phyloP scores from a whole-genome alignment of 768 basidiomycete genomes.

The Dioszegia hungarica region DNA sequence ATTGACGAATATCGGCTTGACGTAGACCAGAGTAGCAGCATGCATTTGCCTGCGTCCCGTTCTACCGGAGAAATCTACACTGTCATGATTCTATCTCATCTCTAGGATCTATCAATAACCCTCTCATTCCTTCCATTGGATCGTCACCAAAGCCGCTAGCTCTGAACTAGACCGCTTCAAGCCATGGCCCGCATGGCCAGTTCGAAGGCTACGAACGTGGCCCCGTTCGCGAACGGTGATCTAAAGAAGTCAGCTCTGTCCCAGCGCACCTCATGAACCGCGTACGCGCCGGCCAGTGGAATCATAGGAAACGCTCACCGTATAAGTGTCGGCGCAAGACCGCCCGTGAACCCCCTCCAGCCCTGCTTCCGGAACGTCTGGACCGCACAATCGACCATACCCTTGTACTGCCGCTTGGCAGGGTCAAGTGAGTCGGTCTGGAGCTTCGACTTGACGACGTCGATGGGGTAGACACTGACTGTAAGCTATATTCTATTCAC shows the following conservation, averaged over 20 bases:
- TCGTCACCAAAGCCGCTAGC: too few species aligned
- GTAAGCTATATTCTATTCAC: neutral
- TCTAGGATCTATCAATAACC: too few species aligned
- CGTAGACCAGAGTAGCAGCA: too few species aligned
- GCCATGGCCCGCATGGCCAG: conserved; percentile 65
- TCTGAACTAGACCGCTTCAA: neutral
- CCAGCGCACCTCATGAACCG: too few species aligned
- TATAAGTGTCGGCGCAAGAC: conserved; percentile 86
- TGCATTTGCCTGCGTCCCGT: too few species aligned
- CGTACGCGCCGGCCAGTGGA: too few species aligned
- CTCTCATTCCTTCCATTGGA: too few species aligned
- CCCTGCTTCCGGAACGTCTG: conserved; percentile 82
- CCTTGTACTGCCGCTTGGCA: conserved; percentile 70
- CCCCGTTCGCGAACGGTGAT: conserved; percentile 93
- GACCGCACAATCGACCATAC: conserved; percentile 73
- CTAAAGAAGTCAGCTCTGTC: conserved; percentile 49
- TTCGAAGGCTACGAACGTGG: conserved; percentile 94
- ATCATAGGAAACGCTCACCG: conserved; percentile 52
- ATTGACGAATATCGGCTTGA: too few species aligned
- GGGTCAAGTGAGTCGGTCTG: conserved; percentile 75
- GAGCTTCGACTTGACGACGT: conserved; percentile 93
- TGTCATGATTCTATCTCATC: too few species aligned
- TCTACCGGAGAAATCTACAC: too few species aligned
- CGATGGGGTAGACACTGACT: conserved; percentile 85
- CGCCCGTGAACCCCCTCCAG: conserved; percentile 77